phyloP scores from a whole-genome alignment of 2,329 filamentous ascomycete genomes.

The Thyridium curvatum region DNA sequence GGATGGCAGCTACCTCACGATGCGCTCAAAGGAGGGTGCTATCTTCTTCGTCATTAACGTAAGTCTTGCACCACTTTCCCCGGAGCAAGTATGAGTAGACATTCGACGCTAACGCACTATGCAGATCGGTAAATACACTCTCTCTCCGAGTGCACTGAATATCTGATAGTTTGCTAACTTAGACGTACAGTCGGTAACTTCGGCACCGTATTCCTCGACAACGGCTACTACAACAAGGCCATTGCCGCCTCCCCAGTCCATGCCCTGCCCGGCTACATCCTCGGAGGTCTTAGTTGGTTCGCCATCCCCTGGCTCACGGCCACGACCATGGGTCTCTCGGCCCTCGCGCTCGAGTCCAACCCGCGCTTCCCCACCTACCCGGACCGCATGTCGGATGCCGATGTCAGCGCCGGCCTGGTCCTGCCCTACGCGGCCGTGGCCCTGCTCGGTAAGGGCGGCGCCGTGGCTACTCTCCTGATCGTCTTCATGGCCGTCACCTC shows the following conservation, averaged over 20 bases:
- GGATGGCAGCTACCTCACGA: constrained; percentile 78
- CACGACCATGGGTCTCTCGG: constrained; percentile 81
- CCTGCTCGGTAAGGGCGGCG: constrained; percentile 74
- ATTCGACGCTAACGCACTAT: not conserved
- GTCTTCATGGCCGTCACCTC: constrained; percentile 89
- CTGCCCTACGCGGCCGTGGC: constrained; percentile 81
- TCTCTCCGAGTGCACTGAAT: not conserved
- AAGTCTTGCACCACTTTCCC: too few relatives aligned
- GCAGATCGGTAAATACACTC: too few relatives aligned
- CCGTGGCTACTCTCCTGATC: constrained; percentile 70
- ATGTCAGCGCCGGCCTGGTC: constrained; percentile 78
- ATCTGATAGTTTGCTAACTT: constrained; percentile 22
- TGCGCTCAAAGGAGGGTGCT: constrained; percentile 72
- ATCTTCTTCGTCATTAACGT: constrained; percentile 90
- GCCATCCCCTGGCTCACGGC: constrained; percentile 87
- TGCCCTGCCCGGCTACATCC: constrained; percentile 81
- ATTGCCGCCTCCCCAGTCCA: constrained; percentile 82
- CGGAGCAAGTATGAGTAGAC: too few relatives aligned
- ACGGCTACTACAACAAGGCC: constrained; percentile 89
- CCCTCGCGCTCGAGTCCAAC: constrained; percentile 70
- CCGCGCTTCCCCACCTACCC: constrained; percentile 68
- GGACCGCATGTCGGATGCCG: constrained; percentile 62
- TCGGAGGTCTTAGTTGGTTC: constrained; percentile 85
- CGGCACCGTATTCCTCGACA: constrained; percentile 78
- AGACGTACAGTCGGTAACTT: constrained; percentile 72